phyloP scores from a whole-genome alignment of 2,329 filamentous ascomycete genomes.

The Paecilomyces variotii region DNA sequence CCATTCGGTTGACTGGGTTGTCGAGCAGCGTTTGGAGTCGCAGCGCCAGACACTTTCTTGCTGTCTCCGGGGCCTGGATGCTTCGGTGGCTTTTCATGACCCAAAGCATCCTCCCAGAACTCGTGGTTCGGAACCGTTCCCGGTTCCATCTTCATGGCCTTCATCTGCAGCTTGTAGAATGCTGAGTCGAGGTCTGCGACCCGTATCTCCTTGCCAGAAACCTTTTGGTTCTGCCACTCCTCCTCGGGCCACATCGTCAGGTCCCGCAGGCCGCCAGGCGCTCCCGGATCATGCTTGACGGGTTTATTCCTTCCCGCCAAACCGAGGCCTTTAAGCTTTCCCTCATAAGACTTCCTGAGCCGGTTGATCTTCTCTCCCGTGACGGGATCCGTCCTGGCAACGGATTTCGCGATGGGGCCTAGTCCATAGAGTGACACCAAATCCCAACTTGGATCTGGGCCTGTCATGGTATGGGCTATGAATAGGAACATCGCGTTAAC shows the following conservation, averaged over 20 bases:
- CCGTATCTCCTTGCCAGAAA: constrained; percentile 39
- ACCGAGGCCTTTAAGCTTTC: constrained; percentile 40
- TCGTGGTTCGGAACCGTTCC: constrained; percentile 38
- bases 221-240: constrained; percentile 44
- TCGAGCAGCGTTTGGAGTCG: constrained; percentile 16
- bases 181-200: constrained; percentile 34
- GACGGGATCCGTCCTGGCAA: constrained; percentile 51
- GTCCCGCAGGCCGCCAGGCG: constrained; percentile 30
- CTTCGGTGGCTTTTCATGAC: constrained; percentile 39
- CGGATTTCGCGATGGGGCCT: constrained; percentile 47
- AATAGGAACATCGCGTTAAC: constrained; percentile 35
- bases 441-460: constrained; percentile 51
- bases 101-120: constrained; percentile 42
- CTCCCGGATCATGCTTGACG: constrained; percentile 35
- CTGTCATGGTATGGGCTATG: constrained; percentile 41
- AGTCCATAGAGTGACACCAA: constrained; percentile 53
- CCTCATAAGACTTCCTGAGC: constrained; percentile 49
- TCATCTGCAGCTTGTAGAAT: constrained; percentile 32
- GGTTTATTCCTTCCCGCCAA: constrained; percentile 43
- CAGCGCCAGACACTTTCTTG: constrained; percentile 19
- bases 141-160: constrained; percentile 42
- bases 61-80: constrained; percentile 19
- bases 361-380: constrained; percentile 61
- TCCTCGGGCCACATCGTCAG: constrained; percentile 43
- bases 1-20: constrained; percentile 19